These are phyloP conservation scores for Paracamarosporium sp. DNA, from an alignment of 2,329 filamentous ascomycete species.

Conservation along the genomic window DNA sequence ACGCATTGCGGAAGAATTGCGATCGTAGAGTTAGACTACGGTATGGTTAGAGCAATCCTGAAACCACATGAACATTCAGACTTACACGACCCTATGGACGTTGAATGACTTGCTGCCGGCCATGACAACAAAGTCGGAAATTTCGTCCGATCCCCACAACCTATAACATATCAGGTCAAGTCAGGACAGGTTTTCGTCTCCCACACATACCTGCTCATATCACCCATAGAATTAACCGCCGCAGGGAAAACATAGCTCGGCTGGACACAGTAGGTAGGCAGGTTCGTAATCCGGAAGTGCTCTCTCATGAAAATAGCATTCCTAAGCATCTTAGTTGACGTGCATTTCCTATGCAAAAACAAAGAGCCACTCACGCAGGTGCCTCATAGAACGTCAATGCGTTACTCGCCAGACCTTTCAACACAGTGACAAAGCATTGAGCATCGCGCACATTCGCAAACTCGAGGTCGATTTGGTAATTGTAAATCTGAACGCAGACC, in stretches of 20 bases:
- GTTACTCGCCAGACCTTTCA: slow-evolving; percentile 13
- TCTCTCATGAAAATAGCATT: slow-evolving; percentile 6
- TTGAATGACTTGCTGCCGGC: slow-evolving; percentile 20
- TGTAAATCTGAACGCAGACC: slow-evolving; percentile 18
- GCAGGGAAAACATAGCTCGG: not conserved
- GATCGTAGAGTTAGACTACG: slow-evolving; percentile 24
- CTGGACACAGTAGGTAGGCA: not conserved
- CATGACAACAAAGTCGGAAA: slow-evolving; percentile 27
- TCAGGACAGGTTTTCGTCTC: not conserved
- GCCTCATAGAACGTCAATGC: slow-evolving; percentile 21
- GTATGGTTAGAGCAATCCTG: not conserved
- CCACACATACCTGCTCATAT: slow-evolving; percentile 16
- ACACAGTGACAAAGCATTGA: slow-evolving; percentile 11
- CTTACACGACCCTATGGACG: slow-evolving; percentile 27
- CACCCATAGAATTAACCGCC: not conserved
- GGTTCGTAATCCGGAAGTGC: not conserved
- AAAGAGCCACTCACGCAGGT: slow-evolving; percentile 9
- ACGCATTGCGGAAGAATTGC: slow-evolving; percentile 26
- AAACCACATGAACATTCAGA: not conserved
- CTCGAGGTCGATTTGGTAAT: slow-evolving; percentile 23
- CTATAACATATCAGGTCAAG: slow-evolving; percentile 11
- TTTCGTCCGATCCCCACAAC: slow-evolving; percentile 22
- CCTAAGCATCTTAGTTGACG: not conserved
- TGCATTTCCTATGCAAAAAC: not conserved
- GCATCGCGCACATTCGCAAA: slow-evolving; percentile 22